phyloP scores from a whole-genome alignment of 1,284 basidiomycete species.

The Ganoderma boninense region DNA sequence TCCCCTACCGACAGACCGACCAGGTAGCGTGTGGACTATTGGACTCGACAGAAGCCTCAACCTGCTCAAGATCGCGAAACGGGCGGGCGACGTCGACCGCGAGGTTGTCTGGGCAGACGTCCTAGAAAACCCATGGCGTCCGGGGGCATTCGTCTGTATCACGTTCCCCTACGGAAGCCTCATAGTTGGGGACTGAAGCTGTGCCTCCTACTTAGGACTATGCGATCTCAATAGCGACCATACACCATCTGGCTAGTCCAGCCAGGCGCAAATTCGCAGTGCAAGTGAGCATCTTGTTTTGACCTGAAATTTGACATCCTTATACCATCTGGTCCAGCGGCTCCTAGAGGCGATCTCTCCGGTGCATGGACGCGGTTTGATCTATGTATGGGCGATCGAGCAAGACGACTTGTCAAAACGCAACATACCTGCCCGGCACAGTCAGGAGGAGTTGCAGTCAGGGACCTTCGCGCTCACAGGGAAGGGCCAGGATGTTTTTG shows the following conservation, averaged over 20 bases:
- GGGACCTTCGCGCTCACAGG: not conserved
- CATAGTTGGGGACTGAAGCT: not conserved
- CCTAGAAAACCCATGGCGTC: constrained; percentile 74
- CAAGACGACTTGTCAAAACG: constrained; percentile 88
- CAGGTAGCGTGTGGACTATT: constrained; percentile 71
- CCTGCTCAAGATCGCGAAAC: constrained; percentile 78
- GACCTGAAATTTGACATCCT: not conserved
- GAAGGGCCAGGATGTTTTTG: constrained; percentile 70
- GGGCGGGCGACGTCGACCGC: constrained; percentile 59
- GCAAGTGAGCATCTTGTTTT: constrained; percentile 55
- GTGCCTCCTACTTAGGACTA: constrained; percentile 71
- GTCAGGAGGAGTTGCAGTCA: not conserved
- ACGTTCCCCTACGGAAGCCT: not conserved
- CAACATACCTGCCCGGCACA: constrained; percentile 52
- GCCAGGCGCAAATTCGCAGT: constrained; percentile 78
- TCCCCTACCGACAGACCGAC: constrained; percentile 66
- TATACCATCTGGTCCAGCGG: constrained; percentile 49
- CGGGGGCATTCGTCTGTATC: constrained; percentile 77
- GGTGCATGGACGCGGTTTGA: constrained; percentile 78
- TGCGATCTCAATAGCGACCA: constrained; percentile 94
- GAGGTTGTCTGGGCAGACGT: constrained; percentile 86
- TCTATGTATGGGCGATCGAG: constrained; percentile 99
- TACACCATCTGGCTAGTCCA: constrained; percentile 90
- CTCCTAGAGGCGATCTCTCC: constrained; percentile 72
- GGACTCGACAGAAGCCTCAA: constrained; percentile 86